Evolutionary conservation across 768 basidiomycete genomes (phyloP), one percentile per base, ranked within the genome.

Genomic region (Lactifluus hygrophoroides): DNA sequence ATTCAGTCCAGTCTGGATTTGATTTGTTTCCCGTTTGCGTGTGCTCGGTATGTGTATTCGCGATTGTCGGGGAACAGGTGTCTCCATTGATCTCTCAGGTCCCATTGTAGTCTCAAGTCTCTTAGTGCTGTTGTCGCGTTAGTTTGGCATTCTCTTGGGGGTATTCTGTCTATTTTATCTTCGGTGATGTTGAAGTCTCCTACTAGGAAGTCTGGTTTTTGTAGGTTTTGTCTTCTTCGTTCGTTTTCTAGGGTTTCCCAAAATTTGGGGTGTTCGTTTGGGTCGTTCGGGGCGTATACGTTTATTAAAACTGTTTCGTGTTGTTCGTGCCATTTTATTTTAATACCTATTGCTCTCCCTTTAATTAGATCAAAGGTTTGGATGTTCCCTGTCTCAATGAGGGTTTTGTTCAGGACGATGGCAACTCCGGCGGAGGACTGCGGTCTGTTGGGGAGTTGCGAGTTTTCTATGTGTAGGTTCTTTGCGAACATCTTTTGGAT

Each of bases 271-370:
- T 51, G 40, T 28, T 56, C 2, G 32, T 0, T 11, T 6, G n/a
- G n/a, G 0, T 49, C 23, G 14, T 65, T 69, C 0, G 66, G 68
- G 0, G 68, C 65, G 13, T 70, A 70, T 10, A 69, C 25, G 11
- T 66, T 68, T 3, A 68, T 49, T 0, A 70, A 47, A 0, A 34
- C 47, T 0, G 61, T 32, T 5, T 51, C 25, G 13, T n/a, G n/a
- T n/a, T 52, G 17, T 9, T 54, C 17, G 8, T 65, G 56, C 66
- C 66, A 67, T 1, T 62, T 65, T 0, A 65, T 21, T 14, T 30
- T 50, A 0, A 69, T 21, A 5, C 5, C n/a, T 11, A 38, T 10
- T 0, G 54, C n/a, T 1, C 54, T 1, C 7, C 51, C 51, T 30
- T 3, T 1, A 0, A 42, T 30, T 13, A 52, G 40, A 1, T 28